phyloP scores from a whole-genome alignment of 768 basidiomycete genomes.

The Lactifluus echinatus region DNA sequence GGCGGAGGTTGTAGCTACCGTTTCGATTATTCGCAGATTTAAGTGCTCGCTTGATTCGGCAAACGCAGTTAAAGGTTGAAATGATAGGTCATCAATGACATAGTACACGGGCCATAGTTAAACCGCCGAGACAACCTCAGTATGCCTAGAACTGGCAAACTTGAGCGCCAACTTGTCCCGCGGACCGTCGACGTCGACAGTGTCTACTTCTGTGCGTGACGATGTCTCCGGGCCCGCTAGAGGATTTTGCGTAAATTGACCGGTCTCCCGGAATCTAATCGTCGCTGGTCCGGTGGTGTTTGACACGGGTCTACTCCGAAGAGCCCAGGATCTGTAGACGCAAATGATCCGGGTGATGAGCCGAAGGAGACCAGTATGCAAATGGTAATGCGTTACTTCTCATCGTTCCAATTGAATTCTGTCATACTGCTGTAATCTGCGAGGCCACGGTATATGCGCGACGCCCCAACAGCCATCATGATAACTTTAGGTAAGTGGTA shows the following conservation, averaged over 20 bases:
- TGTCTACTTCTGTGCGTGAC: not conserved
- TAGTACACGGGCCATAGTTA: too few relatives aligned
- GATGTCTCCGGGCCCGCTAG: not conserved
- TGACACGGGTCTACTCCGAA: not conserved
- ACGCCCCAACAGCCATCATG: constrained; percentile 16
- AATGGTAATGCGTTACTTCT: not conserved
- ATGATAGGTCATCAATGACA: too few relatives aligned
- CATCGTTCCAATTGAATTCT: constrained; percentile 12
- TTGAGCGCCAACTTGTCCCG: not conserved
- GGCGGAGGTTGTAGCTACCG: too few relatives aligned
- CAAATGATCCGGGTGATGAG: not conserved
- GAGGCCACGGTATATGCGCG: constrained; percentile 16
- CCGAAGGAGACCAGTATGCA: not conserved
- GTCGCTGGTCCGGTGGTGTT: not conserved
- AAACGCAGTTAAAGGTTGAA: too few relatives aligned
- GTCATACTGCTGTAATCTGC: constrained; percentile 14
- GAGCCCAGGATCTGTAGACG: not conserved
- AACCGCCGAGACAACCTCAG: not conserved
- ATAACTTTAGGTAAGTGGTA: constrained; percentile 1
- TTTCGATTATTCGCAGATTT: too few relatives aligned
- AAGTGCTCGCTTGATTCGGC: too few relatives aligned
- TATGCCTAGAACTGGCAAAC: not conserved
- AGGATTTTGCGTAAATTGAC: not conserved
- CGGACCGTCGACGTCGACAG: not conserved
- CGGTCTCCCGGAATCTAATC: not conserved